phyloP scores from a whole-genome alignment of 2,329 filamentous ascomycete genomes.

The Alternaria sp. region DNA sequence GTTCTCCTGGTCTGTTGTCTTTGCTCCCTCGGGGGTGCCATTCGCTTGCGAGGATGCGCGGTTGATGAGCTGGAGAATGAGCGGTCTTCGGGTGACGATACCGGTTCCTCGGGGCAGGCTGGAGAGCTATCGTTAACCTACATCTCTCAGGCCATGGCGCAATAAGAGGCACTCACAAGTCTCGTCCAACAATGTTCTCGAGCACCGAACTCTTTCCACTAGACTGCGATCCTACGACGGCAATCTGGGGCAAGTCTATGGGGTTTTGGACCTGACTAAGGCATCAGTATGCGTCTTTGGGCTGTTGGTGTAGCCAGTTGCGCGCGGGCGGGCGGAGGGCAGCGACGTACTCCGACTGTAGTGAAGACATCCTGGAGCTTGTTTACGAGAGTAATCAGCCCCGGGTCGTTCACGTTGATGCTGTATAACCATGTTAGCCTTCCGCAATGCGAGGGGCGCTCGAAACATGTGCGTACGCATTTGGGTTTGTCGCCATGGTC shows the following conservation, averaged over 20 bases:
- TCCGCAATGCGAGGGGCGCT: conserved; percentile 22
- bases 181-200: conserved; percentile 97
- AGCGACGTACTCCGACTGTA: conserved; percentile 78
- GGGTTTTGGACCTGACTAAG: conserved; percentile 84
- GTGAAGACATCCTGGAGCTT: conserved; percentile 99
- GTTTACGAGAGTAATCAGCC: conserved; percentile 85
- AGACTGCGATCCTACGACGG: conserved; percentile 96
- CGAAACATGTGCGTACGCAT: conserved; percentile 45
- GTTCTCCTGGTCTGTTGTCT: conserved; percentile 80
- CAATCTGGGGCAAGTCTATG: conserved; percentile 98
- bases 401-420: conserved; percentile 75
- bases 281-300: conserved; percentile 38
- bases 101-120: conserved; percentile 96
- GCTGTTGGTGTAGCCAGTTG: conserved; percentile 6
- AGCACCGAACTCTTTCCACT: conserved; percentile 99
- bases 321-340: not conserved
- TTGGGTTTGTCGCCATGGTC: conserved; percentile 50
- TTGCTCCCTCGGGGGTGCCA: conserved; percentile 68
- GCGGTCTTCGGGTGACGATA: conserved; percentile 94
- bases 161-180: conserved; percentile 75
- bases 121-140: conserved; percentile 35
- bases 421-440: conserved; percentile 51
- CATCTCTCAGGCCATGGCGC: conserved; percentile 8
- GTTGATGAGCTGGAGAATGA: conserved; percentile 98
- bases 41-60: conserved; percentile 70